A percentile compares a stretch with the other conserved stretches of the same genome.
Conservation (phyloP, 495 filamentous ascomycete genomes). For the Daldinia loculata region DNA sequence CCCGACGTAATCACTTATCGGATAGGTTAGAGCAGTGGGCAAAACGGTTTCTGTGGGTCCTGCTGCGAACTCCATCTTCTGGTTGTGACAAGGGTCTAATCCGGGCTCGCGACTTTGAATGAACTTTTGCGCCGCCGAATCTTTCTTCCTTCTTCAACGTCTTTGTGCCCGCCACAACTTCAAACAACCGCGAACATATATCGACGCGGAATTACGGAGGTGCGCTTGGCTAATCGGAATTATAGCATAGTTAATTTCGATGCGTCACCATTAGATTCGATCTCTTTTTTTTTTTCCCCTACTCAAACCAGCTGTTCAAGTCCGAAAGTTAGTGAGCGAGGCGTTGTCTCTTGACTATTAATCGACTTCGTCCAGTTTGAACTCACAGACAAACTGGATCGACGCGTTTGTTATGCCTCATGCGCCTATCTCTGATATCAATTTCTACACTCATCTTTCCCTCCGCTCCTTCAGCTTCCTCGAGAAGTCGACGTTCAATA, state of each 20-base stretch:
- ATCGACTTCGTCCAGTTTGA: conserved; percentile 8
- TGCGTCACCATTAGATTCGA: not conserved
- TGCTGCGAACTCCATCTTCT: conserved; percentile 33
- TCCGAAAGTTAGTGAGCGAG: conserved; percentile 10
- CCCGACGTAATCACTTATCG: not conserved
- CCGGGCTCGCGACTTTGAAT: conserved; percentile 35
- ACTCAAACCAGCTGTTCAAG: not conserved
- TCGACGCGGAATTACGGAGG: not conserved
- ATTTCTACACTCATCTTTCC: conserved; percentile 51
- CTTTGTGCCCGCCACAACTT: not conserved
- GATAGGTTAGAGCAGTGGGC: not conserved
- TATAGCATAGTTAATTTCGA: not conserved
- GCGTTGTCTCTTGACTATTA: conserved; percentile 3
- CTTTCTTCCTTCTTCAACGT: conserved; percentile 19
- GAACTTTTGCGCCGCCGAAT: conserved; percentile 21
- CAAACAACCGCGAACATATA: not conserved
- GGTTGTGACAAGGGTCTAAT: conserved; percentile 23
- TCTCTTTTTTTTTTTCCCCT: not conserved
- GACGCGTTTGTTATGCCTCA: conserved; percentile 3
- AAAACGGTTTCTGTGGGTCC: not conserved
- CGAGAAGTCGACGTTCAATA: conserved; percentile 11
- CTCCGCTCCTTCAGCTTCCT: conserved; percentile 12
- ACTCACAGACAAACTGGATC: conserved; percentile 7
- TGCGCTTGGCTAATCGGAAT: not conserved
- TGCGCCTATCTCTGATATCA: conserved; percentile 14